Evolutionary conservation across 768 basidiomycete genomes (phyloP).

Genomic region (Pleurotus ostreatus): DNA sequence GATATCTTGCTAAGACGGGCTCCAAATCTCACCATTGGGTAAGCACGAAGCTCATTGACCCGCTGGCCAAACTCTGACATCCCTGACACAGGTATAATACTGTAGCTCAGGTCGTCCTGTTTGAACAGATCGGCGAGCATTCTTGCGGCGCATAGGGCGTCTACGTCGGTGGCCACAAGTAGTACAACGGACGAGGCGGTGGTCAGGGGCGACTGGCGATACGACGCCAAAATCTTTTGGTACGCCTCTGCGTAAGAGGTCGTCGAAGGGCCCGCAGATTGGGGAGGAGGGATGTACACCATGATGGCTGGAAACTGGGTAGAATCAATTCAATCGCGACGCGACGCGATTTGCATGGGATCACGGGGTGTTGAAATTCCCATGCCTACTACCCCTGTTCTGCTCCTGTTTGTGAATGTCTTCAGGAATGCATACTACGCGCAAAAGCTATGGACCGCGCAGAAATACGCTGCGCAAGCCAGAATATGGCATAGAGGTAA

Average conservation of each 20-base stretch:
- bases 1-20: no score
- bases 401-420: no score
- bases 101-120: conserved; percentile 91
- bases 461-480: no score
- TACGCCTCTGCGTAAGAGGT: conserved; percentile 75
- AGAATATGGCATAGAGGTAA: no score
- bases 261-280: conserved; percentile 51
- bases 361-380: neutral
- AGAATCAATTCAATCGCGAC: conserved; percentile 13
- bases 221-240: conserved; percentile 61
- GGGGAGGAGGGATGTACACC: conserved; percentile 73
- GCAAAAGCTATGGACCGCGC: no score
- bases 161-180: conserved; percentile 86
- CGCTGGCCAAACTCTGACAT: conserved; percentile 46
- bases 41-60: conserved; percentile 17
- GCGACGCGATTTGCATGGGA: neutral
- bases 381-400: no score
- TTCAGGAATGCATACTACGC: no score
- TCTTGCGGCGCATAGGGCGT: conserved; percentile 85
- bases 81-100: conserved; percentile 86
- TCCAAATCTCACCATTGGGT: conserved; percentile 14
- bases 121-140: conserved; percentile 89
- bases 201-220: conserved; percentile 68
- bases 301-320: conserved; percentile 24
- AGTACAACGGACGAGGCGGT: conserved; percentile 83